Conservation (phyloP, 306 rosid genomes). For the Carpinus fangiana region DNA sequence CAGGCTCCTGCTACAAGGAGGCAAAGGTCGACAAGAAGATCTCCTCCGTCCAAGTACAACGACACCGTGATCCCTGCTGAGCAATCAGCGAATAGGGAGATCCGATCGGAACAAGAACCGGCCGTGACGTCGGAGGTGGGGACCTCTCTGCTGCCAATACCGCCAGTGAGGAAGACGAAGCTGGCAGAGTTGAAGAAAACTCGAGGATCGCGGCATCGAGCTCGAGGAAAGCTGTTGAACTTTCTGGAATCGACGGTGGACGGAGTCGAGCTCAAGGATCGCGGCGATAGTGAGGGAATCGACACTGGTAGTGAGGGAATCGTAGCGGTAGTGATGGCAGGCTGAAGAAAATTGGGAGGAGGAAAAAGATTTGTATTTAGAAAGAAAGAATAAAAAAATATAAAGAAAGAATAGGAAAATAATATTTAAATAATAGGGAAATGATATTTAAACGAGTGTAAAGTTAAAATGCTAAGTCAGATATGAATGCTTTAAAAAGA, state of each 20-base stretch:
- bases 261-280: conserved; percentile 36
- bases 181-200: conserved; percentile 26
- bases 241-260: too few relatives aligned
- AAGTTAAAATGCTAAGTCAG: too few relatives aligned
- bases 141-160: conserved; percentile 44
- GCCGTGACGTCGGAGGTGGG: conserved; percentile 8
- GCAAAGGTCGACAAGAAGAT: conserved; percentile 42
- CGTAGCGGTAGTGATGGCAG: conserved; percentile 41
- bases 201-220: conserved; percentile 35
- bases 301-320: conserved; percentile 54
- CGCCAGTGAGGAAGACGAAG: conserved; percentile 30
- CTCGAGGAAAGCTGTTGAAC: too few relatives aligned
- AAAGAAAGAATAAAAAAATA: too few relatives aligned
- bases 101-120: conserved; percentile 21
- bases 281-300: conserved; percentile 31
- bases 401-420: too few relatives aligned
- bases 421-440: too few relatives aligned
- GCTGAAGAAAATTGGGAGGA: too few relatives aligned
- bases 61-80: conserved; percentile 34
- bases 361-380: too few relatives aligned
- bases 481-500: too few relatives aligned
- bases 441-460: too few relatives aligned
- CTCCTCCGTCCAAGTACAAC: conserved; percentile 19
- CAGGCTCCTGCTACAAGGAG: too few relatives aligned
- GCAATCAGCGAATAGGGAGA: conserved; percentile 29